Evolutionary conservation across 306 rosid genomes (phyloP), one percentile per base, ranked within the genome.

Genomic region (Calophaca sinica): DNA sequence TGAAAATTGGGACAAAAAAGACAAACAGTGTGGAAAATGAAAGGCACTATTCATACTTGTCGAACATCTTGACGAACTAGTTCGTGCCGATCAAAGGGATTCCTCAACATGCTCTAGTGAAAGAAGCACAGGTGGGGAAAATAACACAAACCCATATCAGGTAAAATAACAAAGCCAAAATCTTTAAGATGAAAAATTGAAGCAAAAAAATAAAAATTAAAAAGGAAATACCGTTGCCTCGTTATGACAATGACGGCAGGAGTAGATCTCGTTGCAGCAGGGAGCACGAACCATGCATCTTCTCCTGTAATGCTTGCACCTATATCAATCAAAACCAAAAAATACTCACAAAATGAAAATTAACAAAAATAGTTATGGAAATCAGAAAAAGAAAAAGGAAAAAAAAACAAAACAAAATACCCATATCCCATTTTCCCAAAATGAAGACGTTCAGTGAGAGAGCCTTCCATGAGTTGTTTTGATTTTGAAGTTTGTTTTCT

Each of bases 371-470:
- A 20, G 2, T 3, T 31, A 6, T 44, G n/a, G 35, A 51, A 62
- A 3, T 7, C 51, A 4, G 11, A 20, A 20, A 52, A 67, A 20
- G 0, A 65, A 38, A 4, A 4, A 58, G 1, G 60, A n/a, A 20
- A 11, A 13, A 31, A 39, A 4, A 13, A 35, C 4, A 11, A 12
- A n/a, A 11, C 26, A 9, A 35, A 5, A 1, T 82, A 93, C 98
- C 98, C 98, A 49, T 73, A 85, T 9, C 92, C 96, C 98, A 93
- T 93, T 88, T 85, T 91, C 87, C 98, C 98, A 76, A 93, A 93
- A 78, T 83, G 86, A 65, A 79, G 85, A 72, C 98, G 97, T 75
- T 89, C 92, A 54, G n/a, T 58, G 66, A 81, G 51, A 59, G 88
- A 72, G 83, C 65, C 84, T 81, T 88, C 98, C 98, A 93, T 88